These are phyloP conservation scores for Alternaria viburni DNA, from an alignment of 2,329 filamentous ascomycete genomes.

Conservation along the genomic window DNA sequence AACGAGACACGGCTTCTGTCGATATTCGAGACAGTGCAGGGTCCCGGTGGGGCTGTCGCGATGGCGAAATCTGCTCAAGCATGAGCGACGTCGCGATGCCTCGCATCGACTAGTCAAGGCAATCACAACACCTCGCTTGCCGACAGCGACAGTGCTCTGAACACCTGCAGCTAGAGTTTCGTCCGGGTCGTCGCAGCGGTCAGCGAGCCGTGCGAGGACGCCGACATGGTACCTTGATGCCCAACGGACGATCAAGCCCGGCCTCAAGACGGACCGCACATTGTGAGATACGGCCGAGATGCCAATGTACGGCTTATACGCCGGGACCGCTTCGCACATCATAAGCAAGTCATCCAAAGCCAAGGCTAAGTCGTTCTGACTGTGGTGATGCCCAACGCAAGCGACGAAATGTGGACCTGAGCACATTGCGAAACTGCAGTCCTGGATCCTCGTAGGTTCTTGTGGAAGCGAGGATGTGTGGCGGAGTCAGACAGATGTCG, in stretches of 20 bases:
- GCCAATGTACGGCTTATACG: background rate
- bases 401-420: background rate
- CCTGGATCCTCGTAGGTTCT: background rate
- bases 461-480: background rate
- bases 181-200: conserved; percentile 2
- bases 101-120: background rate
- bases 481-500: conserved; percentile 1
- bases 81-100: background rate
- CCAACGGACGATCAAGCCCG: conserved; percentile 1
- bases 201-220: conserved; percentile 4
- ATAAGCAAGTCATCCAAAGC: background rate
- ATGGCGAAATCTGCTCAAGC: background rate
- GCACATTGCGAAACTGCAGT: background rate
- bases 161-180: background rate
- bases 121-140: background rate
- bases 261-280: conserved; percentile 2
- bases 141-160: background rate
- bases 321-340: background rate
- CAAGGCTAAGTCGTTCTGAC: background rate
- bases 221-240: conserved; percentile 2
- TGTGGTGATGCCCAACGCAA: conserved; percentile 12
- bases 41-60: background rate
- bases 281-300: background rate
- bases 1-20: conserved; percentile 4
- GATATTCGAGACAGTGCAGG: background rate